phyloP scores from a whole-genome alignment of 805 yeast genomes.

The Wickerhamomyces pijperi region DNA sequence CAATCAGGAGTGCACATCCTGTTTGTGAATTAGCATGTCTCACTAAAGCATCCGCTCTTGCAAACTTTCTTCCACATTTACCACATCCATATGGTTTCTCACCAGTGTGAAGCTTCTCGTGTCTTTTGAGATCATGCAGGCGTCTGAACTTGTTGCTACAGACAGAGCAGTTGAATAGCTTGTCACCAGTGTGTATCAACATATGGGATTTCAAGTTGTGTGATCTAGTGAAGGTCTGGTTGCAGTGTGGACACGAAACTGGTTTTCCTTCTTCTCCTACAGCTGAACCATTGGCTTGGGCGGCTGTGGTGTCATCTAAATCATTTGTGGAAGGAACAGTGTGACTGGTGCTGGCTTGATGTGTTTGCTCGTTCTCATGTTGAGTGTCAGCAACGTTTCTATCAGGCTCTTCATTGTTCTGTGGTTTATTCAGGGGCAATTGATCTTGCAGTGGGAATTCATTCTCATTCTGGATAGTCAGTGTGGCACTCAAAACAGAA shows the following conservation, averaged over 20 bases:
- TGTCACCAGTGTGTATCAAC: constrained; percentile 52
- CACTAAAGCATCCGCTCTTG: constrained; percentile 65
- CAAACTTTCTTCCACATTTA: constrained; percentile 53
- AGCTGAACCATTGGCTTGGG: neutral
- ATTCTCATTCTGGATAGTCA: too few relatives aligned
- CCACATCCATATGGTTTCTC: constrained; percentile 57
- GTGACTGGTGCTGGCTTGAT: too few relatives aligned
- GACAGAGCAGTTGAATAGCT: constrained; percentile 51
- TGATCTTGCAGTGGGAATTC: too few relatives aligned
- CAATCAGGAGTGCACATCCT: constrained; percentile 15
- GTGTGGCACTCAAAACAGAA: too few relatives aligned
- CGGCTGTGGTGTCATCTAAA: too few relatives aligned
- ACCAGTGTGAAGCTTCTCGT: constrained; percentile 65
- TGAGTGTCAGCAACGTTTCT: too few relatives aligned
- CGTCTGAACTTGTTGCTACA: constrained; percentile 59
- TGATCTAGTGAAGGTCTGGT: constrained; percentile 55
- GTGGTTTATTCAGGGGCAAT: too few relatives aligned
- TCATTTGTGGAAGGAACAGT: too few relatives aligned
- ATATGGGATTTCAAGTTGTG: constrained; percentile 69
- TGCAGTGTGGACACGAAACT: constrained; percentile 47
- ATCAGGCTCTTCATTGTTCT: too few relatives aligned
- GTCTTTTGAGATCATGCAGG: constrained; percentile 68
- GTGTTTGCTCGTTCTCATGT: too few relatives aligned
- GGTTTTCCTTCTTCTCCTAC: neutral
- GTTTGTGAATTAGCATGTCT: constrained; percentile 46